Evolutionary conservation across 805 yeast species (phyloP).

Genomic region (Schizosaccharomyces japonicus): DNA sequence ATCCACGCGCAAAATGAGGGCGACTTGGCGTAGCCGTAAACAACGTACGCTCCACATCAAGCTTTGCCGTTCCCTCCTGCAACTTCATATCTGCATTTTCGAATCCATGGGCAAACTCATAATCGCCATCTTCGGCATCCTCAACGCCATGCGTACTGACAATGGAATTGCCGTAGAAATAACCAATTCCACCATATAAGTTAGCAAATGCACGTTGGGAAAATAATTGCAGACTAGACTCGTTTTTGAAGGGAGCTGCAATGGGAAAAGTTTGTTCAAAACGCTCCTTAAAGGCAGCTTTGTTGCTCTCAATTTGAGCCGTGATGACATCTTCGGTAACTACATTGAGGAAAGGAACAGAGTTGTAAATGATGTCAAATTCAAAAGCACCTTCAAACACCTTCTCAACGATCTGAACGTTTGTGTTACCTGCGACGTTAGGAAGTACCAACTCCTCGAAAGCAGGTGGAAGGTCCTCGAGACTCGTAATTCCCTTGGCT

Average conservation of each 20-base stretch:
- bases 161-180: slow-evolving; percentile 58
- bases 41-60: slow-evolving; percentile 38
- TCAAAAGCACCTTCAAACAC: slow-evolving; percentile 50
- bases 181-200: slow-evolving; percentile 71
- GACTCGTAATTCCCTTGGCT: slow-evolving; percentile 8
- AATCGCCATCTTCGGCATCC: slow-evolving; percentile 31
- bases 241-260: slow-evolving; percentile 28
- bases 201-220: slow-evolving; percentile 65
- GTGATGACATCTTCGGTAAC: slow-evolving; percentile 6
- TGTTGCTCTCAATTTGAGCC: slow-evolving; percentile 15
- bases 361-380: slow-evolving; percentile 35
- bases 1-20: slow-evolving; percentile 87
- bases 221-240: slow-evolving; percentile 24
- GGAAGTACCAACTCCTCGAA: slow-evolving; percentile 26
- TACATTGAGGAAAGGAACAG: neutral
- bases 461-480: slow-evolving; percentile 19
- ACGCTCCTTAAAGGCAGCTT: slow-evolving; percentile 25
- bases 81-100: slow-evolving; percentile 9
- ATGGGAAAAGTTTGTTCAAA: slow-evolving; percentile 30
- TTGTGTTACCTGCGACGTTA: slow-evolving; percentile 38
- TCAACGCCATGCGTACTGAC: slow-evolving; percentile 47
- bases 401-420: slow-evolving; percentile 58
- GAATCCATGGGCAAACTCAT: slow-evolving; percentile 16
- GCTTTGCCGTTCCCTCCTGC: slow-evolving; percentile 14
- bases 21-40: slow-evolving; percentile 77